Evolutionary conservation across 495 filamentous ascomycete species (phyloP), one percentile per base, ranked within the genome.

Genomic region (Lophium mytilinum): DNA sequence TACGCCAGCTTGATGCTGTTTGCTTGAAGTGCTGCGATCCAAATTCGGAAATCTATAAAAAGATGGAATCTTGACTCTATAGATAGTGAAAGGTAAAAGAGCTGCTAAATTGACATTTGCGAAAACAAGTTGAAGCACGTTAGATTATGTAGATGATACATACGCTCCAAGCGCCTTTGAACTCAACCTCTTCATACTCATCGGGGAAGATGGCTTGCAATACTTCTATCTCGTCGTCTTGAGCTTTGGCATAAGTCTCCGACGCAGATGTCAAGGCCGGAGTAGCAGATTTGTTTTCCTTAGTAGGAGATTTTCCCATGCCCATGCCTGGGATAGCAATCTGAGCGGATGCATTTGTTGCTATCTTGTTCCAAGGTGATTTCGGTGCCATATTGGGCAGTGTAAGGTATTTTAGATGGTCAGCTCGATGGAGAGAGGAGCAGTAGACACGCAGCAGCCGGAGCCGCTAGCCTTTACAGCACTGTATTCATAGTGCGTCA

Each of bases 161-260:
- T 73, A 89, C 87, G 76, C 95, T 88, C 93, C 93, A 98, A 39
- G 90, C 90, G 42, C 82, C 83, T 65, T 84, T 82, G 30, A 80
- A 73, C 59, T 83, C 80, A 54, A 90, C 82, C 58, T 89, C 80
- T 62, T 83, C 73, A 67, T 87, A 97, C 66, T 97, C 93, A 47
- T 96, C 90, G 65, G 85, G 87, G 66, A 93, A 98, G 40, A 98
- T 96, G 5, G 94, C 88, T 53, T 85, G 77, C 48, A 98, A 75
- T 11, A 83, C 93, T 71, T 94, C 84, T 36, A 92, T 76, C 74
- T 98, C 93, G 67, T 95, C 84, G 55, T 86, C 74, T 73, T 97
- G 93, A 18, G 85, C 82, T 66, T 93, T 84, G 42, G 83, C 78
- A 71, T 96, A 95, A 65, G 37, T 50, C 14, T 93, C 62, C 35